A percentile compares a stretch with the other conserved stretches of the same genome.
Conservation (phyloP, 1,284 basidiomycete species). For the Lentinus polychrous region DNA sequence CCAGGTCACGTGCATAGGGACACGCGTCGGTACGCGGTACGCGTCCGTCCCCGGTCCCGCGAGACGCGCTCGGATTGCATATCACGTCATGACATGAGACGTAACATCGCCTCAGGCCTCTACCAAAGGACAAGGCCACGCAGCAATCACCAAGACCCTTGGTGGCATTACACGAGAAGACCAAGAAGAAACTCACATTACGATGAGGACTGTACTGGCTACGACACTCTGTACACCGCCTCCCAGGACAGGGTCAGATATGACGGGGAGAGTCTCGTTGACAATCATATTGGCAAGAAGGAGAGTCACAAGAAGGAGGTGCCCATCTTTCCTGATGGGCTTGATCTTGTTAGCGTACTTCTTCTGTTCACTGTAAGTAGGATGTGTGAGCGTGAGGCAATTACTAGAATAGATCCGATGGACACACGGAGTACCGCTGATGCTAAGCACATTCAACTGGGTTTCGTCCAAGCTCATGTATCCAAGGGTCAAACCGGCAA, state of each 20-base stretch:
- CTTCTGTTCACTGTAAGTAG: constrained; percentile 56
- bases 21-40: background rate
- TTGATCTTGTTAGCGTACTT: constrained; percentile 80
- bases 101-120: background rate
- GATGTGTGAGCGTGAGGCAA: constrained; percentile 3
- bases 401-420: background rate
- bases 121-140: background rate
- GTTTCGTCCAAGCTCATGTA: constrained; percentile 95
- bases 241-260: constrained; percentile 83
- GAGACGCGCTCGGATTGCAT: background rate
- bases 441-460: constrained; percentile 80
- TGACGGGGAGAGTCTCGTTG: constrained; percentile 88
- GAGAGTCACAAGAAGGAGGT: constrained; percentile 78
- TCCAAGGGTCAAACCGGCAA: constrained; percentile 77
- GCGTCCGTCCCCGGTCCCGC: background rate
- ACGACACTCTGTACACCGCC: constrained; percentile 79
- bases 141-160: background rate
- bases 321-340: constrained; percentile 82
- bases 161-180: background rate
- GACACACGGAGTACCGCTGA: constrained; percentile 75
- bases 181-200: constrained; percentile 53
- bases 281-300: constrained; percentile 86
- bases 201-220: constrained; percentile 80
- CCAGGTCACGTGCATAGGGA: background rate
- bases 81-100: constrained; percentile 1